These are phyloP conservation scores for Kluyveromyces sp. DNA, from an alignment of 1,139 yeast species.

Conservation along the genomic window DNA sequence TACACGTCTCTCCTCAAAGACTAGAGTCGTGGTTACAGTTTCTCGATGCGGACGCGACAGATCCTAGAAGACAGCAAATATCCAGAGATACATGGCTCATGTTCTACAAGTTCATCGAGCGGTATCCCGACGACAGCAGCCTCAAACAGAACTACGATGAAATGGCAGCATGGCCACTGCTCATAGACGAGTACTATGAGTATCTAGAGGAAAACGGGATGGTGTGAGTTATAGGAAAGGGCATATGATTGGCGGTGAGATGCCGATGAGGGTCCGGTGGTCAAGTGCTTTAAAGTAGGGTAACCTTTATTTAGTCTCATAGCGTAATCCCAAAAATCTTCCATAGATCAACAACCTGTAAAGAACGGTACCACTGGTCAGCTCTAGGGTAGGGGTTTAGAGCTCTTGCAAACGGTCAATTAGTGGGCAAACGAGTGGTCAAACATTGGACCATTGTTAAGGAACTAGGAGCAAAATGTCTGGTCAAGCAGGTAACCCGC, in stretches of 20 bases:
- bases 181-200: conserved; percentile 79
- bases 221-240: conserved; percentile 1
- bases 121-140: conserved; percentile 44
- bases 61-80: conserved; percentile 27
- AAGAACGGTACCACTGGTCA: neutral
- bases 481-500: conserved; percentile 7
- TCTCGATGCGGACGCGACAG: conserved; percentile 25
- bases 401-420: no score
- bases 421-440: neutral
- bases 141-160: conserved; percentile 57
- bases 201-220: conserved; percentile 33
- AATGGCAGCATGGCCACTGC: conserved; percentile 85
- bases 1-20: conserved; percentile 47
- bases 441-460: no score
- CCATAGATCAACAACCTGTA: conserved; percentile 2
- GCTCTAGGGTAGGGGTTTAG: no score
- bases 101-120: conserved; percentile 61
- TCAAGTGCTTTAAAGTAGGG: no score
- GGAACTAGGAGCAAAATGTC: conserved; percentile 1
- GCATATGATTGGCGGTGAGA: neutral
- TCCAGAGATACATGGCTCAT: conserved; percentile 80
- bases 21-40: conserved; percentile 33
- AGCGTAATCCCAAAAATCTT: neutral
- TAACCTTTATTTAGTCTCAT: neutral
- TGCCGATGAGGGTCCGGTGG: no score